phyloP scores from a whole-genome alignment of 2,329 filamentous ascomycete species.

The Fusarium haematococcum region DNA sequence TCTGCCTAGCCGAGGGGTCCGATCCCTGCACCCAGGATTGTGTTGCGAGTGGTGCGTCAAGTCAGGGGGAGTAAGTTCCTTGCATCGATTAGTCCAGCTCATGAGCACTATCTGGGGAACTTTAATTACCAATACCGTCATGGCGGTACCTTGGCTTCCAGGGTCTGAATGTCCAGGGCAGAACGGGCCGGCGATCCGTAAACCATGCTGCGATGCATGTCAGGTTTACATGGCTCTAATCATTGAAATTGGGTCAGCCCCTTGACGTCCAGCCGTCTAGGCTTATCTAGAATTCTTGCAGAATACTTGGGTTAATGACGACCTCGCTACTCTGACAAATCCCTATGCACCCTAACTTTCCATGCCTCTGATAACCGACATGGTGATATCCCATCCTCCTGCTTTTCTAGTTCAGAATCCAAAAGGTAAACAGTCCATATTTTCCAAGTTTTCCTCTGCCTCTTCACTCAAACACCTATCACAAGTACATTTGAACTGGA shows the following conservation, averaged over 20 bases:
- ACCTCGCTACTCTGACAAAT: neutral
- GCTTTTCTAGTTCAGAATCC: constrained; percentile 1
- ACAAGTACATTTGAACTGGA: constrained; percentile 43
- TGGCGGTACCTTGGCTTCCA: neutral
- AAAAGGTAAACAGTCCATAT: constrained; percentile 39
- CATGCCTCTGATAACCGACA: neutral
- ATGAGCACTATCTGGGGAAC: neutral
- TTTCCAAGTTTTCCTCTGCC: constrained; percentile 32
- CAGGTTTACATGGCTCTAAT: neutral
- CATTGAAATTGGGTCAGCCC: neutral
- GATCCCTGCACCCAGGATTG: neutral
- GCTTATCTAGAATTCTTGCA: neutral
- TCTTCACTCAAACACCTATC: constrained; percentile 41
- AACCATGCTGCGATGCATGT: neutral
- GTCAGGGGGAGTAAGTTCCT: neutral
- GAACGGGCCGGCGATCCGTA: neutral
- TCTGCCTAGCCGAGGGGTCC: neutral
- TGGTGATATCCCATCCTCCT: neutral
- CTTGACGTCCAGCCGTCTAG: neutral
- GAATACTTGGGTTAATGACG: neutral
- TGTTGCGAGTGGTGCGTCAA: neutral
- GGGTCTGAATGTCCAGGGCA: neutral
- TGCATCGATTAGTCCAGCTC: neutral
- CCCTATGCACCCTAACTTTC: neutral
- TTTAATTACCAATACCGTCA: neutral